Percentiles rank a stretch among this genome's conserved stretches.
Conservation (phyloP, 805 yeast species). For the Ogataea trehaloabstinens region DNA sequence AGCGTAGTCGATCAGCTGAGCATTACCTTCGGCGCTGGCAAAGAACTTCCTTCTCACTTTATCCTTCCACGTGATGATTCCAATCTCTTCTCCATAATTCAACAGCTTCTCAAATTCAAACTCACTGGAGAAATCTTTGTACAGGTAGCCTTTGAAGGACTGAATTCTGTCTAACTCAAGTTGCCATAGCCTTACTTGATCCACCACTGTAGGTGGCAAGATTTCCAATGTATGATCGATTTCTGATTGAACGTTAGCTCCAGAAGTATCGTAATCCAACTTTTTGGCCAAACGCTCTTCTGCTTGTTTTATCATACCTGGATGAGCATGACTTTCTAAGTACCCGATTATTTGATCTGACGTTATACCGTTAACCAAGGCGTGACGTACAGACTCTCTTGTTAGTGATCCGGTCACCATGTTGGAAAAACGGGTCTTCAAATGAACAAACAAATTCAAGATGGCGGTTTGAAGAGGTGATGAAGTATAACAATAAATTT, state of each 20-base stretch:
- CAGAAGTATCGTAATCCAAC: constrained; percentile 57
- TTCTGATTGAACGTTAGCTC: constrained; percentile 37
- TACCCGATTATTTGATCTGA: constrained; percentile 93
- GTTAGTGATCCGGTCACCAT: constrained; percentile 93
- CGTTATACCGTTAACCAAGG: constrained; percentile 83
- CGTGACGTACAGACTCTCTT: constrained; percentile 84
- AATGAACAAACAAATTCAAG: constrained; percentile 80
- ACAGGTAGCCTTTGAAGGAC: constrained; percentile 81
- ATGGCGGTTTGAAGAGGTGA: constrained; percentile 95
- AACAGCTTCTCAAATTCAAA: constrained; percentile 72
- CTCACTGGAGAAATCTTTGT: constrained; percentile 77
- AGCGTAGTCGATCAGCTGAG: constrained; percentile 89
- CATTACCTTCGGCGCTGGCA: constrained; percentile 82
- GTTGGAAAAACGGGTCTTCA: constrained; percentile 81
- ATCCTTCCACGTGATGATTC: constrained; percentile 88
- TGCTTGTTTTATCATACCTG: constrained; percentile 78
- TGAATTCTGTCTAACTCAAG: constrained; percentile 90
- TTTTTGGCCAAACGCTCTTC: constrained; percentile 67
- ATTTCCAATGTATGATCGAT: constrained; percentile 55
- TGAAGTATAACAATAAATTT: constrained; percentile 87
- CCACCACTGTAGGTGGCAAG: constrained; percentile 93
- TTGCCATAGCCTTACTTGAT: constrained; percentile 95
- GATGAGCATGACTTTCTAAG: constrained; percentile 88
- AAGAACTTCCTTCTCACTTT: constrained; percentile 68
- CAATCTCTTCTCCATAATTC: constrained; percentile 84